Conservation (phyloP, 1,284 basidiomycete species). For the Leccinum solheimii region DNA sequence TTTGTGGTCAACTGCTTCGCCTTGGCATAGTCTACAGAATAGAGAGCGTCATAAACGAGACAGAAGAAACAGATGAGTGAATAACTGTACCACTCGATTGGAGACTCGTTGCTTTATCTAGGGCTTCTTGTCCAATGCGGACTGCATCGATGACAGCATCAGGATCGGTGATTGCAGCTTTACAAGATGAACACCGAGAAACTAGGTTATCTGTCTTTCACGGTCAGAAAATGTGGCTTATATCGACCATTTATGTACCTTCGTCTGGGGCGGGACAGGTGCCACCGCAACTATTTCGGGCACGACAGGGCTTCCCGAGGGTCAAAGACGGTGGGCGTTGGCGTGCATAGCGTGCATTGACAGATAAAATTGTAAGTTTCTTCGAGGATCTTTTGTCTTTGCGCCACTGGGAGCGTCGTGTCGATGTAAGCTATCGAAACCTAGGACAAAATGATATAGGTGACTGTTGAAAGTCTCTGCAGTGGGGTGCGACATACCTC, state of each 20-base stretch:
- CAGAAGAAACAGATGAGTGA: not conserved
- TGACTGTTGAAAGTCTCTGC: slow-evolving; percentile 1
- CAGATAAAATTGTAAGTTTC: slow-evolving; percentile 86
- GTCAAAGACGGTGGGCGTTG: slow-evolving; percentile 45
- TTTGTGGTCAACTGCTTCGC: slow-evolving; percentile 63
- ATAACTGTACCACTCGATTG: slow-evolving; percentile 52
- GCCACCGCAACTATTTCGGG: slow-evolving; percentile 61
- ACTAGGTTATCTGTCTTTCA: slow-evolving; percentile 42
- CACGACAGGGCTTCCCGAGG: slow-evolving; percentile 71
- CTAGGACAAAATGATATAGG: slow-evolving; percentile 32
- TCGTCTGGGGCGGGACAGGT: slow-evolving; percentile 56
- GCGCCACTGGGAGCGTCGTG: slow-evolving; percentile 61
- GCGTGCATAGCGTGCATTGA: slow-evolving; percentile 60
- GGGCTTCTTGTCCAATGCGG: slow-evolving; percentile 64
- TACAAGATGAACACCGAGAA: slow-evolving; percentile 63
- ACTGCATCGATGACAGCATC: slow-evolving; percentile 44
- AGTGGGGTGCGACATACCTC: slow-evolving; percentile 53
- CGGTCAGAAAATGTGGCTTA: slow-evolving; percentile 1
- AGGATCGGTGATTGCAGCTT: slow-evolving; percentile 44
- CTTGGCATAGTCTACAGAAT: slow-evolving; percentile 50
- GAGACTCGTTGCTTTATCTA: slow-evolving; percentile 67
- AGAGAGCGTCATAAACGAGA: not conserved
- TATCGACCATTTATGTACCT: slow-evolving; percentile 42
- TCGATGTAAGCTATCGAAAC: slow-evolving; percentile 84
- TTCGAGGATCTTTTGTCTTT: slow-evolving; percentile 59